Conservation (phyloP, 805 yeast genomes). For the Jamesozyma lodderae region DNA sequence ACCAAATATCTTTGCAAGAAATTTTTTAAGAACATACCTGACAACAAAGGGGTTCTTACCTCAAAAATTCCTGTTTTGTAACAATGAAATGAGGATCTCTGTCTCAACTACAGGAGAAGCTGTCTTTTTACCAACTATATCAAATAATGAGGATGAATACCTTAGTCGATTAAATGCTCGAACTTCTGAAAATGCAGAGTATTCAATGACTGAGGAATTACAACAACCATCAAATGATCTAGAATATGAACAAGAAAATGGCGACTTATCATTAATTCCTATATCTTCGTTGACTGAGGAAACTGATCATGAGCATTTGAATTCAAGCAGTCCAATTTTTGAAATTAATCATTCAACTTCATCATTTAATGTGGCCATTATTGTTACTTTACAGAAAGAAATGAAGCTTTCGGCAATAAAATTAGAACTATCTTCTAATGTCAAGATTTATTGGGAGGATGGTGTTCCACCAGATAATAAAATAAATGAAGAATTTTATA, state of each 20-base stretch:
- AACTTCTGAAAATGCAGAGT: conserved; percentile 1
- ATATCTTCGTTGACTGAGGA: neutral
- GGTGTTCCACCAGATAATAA: conserved; percentile 43
- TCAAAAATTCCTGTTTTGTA: conserved; percentile 11
- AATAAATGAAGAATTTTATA: conserved; percentile 36
- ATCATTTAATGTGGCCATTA: conserved; percentile 5
- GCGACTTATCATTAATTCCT: neutral
- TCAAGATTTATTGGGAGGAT: conserved; percentile 47
- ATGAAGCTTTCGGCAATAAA: conserved; percentile 1
- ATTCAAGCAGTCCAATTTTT: neutral
- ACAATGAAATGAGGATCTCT: conserved; percentile 18
- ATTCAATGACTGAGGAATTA: neutral
- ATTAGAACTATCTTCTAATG: conserved; percentile 43
- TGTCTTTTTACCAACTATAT: conserved; percentile 29
- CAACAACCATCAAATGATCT: neutral
- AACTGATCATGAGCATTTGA: neutral
- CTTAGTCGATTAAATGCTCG: conserved; percentile 13
- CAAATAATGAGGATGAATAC: conserved; percentile 26
- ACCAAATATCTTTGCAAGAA: neutral
- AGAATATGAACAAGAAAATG: neutral
- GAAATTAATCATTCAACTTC: neutral
- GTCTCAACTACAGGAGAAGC: conserved; percentile 30
- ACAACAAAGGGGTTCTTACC: conserved; percentile 20
- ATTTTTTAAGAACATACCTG: conserved; percentile 11
- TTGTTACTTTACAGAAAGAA: conserved; percentile 4